Base-by-base conservation (phyloP, 352 stramenopile genomes). In the Phytophthora vignae region DNA sequence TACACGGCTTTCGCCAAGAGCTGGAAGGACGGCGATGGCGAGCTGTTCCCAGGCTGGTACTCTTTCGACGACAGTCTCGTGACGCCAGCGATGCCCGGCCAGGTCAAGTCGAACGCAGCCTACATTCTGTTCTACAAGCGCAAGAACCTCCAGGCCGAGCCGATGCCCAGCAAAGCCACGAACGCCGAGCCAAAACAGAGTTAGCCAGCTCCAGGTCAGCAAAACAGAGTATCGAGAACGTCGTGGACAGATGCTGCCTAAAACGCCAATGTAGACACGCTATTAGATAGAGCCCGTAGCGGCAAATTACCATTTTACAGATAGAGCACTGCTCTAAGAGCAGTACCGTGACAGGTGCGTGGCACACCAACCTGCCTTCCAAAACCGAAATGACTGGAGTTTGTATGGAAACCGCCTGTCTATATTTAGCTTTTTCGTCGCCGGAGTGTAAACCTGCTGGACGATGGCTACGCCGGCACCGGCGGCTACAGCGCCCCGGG, bases 51-150 rank as follows among this genome's bases (percentile, higher is more conserved):
- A 21, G 77, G 84, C 22, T 97, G 90, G 89, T 96, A 91, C 74
- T 89, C 80, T 17, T 97, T 95, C 64, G 90, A 97, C 61, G 90
- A 97, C 67, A 93, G 87, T 64, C 69, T 87, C 22, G 87, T 95
- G 66, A 82, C 84, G 25, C 77, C 82, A 22, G 85, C 77, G 3
- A 83, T 83, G 74, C 60, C 76, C 4, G 64, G 59, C n/a, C 82
- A 90, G 29, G 84, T 96, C 60, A 91, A 94, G 74, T 87, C 78
- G 29, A 94, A 92, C 46, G 86, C 85, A 14, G 90, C 90, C 22
- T 97, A 97, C 80, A 94, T 96, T 69, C 76, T 97, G 36, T 97
- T 96, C 64, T 97, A 97, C 77, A 95, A 95, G 77, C 87, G 88
- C 58, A 83, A 78, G 49, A 81, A 77, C 53, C 61, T 88, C 14